These are phyloP conservation scores for Neophaeococcomyces mojaviensis DNA, from an alignment of 2,329 filamentous ascomycete genomes.

Conservation along the genomic window DNA sequence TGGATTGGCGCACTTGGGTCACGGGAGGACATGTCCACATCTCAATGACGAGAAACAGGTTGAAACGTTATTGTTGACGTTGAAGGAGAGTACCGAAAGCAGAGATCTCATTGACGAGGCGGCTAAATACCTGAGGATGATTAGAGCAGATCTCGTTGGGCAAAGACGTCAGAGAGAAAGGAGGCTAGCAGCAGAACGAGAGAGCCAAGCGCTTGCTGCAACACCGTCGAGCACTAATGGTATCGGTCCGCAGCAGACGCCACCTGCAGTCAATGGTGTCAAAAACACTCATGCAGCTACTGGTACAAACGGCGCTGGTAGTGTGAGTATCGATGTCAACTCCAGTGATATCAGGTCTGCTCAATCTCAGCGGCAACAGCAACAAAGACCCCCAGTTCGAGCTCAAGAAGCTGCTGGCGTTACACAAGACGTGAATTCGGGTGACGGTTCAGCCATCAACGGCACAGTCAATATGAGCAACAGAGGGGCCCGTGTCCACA, in stretches of 20 bases:
- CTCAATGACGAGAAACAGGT: conserved; percentile 57
- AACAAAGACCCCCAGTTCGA: no score
- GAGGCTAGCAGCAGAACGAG: not conserved
- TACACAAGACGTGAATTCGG: no score
- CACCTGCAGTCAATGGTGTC: not conserved
- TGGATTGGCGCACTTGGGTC: conserved; percentile 54
- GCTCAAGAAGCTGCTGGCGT: no score
- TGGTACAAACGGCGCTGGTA: not conserved
- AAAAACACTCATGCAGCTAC: not conserved
- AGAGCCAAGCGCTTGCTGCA: not conserved
- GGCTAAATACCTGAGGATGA: conserved; percentile 48
- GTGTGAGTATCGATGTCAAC: not conserved
- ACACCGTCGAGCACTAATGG: no score
- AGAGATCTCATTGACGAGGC: conserved; percentile 47
- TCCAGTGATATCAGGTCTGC: not conserved
- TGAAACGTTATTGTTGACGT: conserved; percentile 53
- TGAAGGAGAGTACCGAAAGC: conserved; percentile 53
- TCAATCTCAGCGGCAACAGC: not conserved
- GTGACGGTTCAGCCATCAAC: no score
- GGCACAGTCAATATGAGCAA: no score
- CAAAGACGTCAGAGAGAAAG: conserved; percentile 35
- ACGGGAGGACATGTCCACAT: conserved; percentile 52
- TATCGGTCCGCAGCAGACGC: not conserved
- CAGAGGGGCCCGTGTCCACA: no score
- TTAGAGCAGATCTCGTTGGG: conserved; percentile 50